phyloP scores from a whole-genome alignment of 2,329 filamentous ascomycete species.

The Paradendryphiella salina region DNA sequence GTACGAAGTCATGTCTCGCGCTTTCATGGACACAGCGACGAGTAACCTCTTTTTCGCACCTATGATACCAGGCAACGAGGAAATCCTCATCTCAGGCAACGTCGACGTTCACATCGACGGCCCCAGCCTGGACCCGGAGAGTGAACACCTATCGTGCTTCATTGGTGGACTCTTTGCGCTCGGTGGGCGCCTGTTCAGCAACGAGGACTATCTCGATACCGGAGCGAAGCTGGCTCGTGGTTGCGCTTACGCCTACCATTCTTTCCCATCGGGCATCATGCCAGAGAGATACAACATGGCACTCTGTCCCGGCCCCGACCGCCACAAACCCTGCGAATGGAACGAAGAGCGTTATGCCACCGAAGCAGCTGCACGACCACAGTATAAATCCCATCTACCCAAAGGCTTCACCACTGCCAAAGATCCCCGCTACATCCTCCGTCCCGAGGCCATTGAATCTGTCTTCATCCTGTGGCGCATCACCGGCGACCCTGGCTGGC shows the following conservation, averaged over 20 bases:
- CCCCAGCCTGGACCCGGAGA: conserved; percentile 51
- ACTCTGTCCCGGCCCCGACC: conserved; percentile 49
- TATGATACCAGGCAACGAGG: conserved; percentile 35
- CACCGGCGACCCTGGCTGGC: conserved; percentile 55
- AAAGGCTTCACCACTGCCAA: conserved; percentile 54
- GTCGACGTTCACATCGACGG: conserved; percentile 29
- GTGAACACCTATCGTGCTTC: conserved; percentile 64
- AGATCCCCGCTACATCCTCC: conserved; percentile 52
- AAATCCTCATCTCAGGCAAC: conserved; percentile 44
- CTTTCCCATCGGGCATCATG: conserved; percentile 62
- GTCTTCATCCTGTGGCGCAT: conserved; percentile 64
- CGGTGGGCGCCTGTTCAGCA: conserved; percentile 59
- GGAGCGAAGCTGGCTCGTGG: conserved; percentile 62
- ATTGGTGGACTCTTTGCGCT: conserved; percentile 65
- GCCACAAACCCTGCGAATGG: conserved; percentile 53
- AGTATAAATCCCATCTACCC: conserved; percentile 34
- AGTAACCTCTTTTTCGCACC: conserved; percentile 56
- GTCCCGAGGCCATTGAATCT: conserved; percentile 63
- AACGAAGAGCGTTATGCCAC: conserved; percentile 44
- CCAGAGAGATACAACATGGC: conserved; percentile 60
- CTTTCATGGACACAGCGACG: conserved; percentile 51
- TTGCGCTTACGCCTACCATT: conserved; percentile 63
- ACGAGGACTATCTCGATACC: conserved; percentile 57
- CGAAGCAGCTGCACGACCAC: conserved; percentile 20
- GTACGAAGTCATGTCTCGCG: conserved; percentile 58